These are phyloP conservation scores for Cucumis melo DNA, from an alignment of 306 rosid species.

Conservation along the genomic window DNA sequence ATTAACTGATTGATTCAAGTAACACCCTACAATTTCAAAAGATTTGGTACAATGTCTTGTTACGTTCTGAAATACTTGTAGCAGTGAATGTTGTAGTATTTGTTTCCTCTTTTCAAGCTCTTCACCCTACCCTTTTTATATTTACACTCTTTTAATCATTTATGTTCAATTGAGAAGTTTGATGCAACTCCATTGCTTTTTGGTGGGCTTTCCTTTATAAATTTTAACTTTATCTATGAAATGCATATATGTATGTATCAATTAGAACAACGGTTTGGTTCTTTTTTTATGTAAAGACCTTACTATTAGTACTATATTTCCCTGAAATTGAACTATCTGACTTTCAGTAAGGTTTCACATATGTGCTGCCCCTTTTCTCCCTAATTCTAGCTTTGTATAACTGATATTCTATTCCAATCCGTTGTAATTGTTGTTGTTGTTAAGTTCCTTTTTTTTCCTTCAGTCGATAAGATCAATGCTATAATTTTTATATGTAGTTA, in stretches of 20 bases:
- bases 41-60: neutral
- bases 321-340: neutral
- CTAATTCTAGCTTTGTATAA: neutral
- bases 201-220: neutral
- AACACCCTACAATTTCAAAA: neutral
- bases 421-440: neutral
- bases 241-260: neutral
- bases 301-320: neutral
- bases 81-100: neutral
- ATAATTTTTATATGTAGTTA: neutral
- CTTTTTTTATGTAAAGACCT: neutral
- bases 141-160: neutral
- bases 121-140: neutral
- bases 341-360: neutral
- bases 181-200: neutral
- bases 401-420: neutral
- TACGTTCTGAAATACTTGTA: neutral
- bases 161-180: neutral
- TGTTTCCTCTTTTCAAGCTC: neutral
- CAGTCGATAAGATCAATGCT: conserved; percentile 56
- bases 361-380: neutral
- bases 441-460: conserved; percentile 13
- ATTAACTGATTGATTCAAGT: neutral
- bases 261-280: neutral
- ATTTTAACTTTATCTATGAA: neutral